Evolutionary conservation across 768 basidiomycete genomes (phyloP).

Genomic region (Dictyophora rubrovolvata): DNA sequence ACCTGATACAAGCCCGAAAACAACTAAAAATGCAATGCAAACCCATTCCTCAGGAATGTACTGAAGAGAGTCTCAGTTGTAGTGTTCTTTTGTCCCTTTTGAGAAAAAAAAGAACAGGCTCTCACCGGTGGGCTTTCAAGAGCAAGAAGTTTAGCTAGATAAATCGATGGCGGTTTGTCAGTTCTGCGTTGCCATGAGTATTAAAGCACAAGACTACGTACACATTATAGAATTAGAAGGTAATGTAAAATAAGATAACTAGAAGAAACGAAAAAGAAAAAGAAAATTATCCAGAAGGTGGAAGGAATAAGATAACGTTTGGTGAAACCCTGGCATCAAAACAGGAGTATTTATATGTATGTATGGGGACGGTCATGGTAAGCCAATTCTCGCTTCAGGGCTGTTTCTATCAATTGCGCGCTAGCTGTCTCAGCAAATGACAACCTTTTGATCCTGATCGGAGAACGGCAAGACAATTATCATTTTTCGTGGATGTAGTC

Average conservation of each 20-base stretch:
- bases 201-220: background rate
- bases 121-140: background rate
- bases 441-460: no score
- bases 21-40: slow-evolving; percentile 10
- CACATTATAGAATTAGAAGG: background rate
- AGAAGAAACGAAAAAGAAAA: background rate
- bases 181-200: background rate
- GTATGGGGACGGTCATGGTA: background rate
- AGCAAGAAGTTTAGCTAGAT: background rate
- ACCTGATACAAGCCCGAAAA: slow-evolving; percentile 6
- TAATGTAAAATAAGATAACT: background rate
- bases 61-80: background rate
- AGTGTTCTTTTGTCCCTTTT: background rate
- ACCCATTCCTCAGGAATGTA: slow-evolving; percentile 12
- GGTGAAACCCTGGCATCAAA: background rate
- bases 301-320: background rate
- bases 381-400: no score
- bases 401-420: no score
- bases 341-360: background rate
- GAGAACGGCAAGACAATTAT: no score
- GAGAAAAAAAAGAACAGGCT: background rate
- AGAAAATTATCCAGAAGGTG: background rate
- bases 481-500: no score
- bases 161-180: no score
- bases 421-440: no score